Evolutionary conservation across 1,139 yeast species (phyloP), one percentile per base, ranked within the genome.

Genomic region (Yamadazyma oceani): DNA sequence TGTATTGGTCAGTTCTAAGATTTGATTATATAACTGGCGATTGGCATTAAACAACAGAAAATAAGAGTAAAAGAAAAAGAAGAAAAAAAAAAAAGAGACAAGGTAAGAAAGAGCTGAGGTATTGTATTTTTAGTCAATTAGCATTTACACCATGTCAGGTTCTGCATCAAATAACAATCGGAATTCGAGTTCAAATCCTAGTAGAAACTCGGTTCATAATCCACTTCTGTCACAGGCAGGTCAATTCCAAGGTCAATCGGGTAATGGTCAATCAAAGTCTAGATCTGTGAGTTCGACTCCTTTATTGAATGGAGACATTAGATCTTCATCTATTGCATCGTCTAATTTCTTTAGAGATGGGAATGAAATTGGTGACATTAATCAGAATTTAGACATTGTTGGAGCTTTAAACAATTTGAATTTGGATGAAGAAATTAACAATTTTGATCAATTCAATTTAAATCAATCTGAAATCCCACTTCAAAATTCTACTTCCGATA

Each of bases 391-490:
- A 46, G 75, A 69, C 41, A 66, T 69, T 27, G 73, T 69, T 24
- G 74, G 71, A 6, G 73, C 75, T 7, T 54, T 69, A 30, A 64
- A 63, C 30, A 66, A 60, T 34, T 58, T 70, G 32, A 62, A 68
- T 46, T 57, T 69, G 42, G 73, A 68, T 41, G 73, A 62, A 19
- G 74, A 66, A 13, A 39, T 45, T 22, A 34, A 30, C 26, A 39
- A 41, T 31, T 43, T 39, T 30, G 45, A 41, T 31, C 39, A 37
- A 10, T 36, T 31, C 25, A 38, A 37, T 23, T 36, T 35, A 24
- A 33, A 33, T 13, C 30, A 27, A 14, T 14, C 28, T 4, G 28
- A 12, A 19, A 19, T 19, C 5, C 8, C 17, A 13, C 21, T 8
- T 15, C 23, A 17, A 23, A 21, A 21, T 33, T 27, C 38, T 14